Evolutionary conservation across 2,329 filamentous ascomycete species (phyloP), one percentile per base, ranked within the genome.

Genomic region (Ophiostoma australiae): DNA sequence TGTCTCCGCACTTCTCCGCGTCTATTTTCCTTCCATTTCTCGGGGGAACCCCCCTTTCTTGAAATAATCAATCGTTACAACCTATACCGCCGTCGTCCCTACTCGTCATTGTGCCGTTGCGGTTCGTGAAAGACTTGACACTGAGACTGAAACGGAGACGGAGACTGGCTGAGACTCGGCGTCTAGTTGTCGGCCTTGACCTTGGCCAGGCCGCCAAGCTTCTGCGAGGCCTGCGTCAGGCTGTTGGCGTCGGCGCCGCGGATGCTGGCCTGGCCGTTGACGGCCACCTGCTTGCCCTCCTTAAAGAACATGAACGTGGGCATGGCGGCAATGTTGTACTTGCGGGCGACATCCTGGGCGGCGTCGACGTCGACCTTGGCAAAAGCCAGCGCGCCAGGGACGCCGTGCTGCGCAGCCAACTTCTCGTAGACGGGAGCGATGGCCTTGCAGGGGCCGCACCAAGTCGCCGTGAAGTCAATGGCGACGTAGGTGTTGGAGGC

Each of bases 381-480:
- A 74, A 88, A 88, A 73, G 82, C 81, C 68, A 84, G 81, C 61
- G 79, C 78, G 69, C 82, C 80, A n/a, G 81, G 80, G 35, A 79
- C 74, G 71, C 77, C 74, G 75, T 80, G 78, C 66, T 78, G 74
- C 65, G 77, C 77, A 65, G 85, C 82, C 70, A 86, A 81, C 76
- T 82, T 79, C 72, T 76, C 76, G 81, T 83, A 88, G 72, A 84
- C 75, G 74, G 86, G 86, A 37, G 85, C 83, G 76, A 89, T 87
- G 74, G 80, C 79, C 78, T 85, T 86, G 84, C 86, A 89, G 35
- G 86, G 86, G 48, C 82, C 82, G 79, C 86, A 88, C 86, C 86
- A 88, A 6, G 76, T 83, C 80, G 72, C 86, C 85, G 79, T 81
- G 80, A 87, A 87, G 77, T 88, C 85, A 73, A 86, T 78, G 73